Evolutionary conservation across 352 stramenopile genomes (phyloP), one percentile per base, ranked within the genome.

Genomic region (Phytophthora cactorum): DNA sequence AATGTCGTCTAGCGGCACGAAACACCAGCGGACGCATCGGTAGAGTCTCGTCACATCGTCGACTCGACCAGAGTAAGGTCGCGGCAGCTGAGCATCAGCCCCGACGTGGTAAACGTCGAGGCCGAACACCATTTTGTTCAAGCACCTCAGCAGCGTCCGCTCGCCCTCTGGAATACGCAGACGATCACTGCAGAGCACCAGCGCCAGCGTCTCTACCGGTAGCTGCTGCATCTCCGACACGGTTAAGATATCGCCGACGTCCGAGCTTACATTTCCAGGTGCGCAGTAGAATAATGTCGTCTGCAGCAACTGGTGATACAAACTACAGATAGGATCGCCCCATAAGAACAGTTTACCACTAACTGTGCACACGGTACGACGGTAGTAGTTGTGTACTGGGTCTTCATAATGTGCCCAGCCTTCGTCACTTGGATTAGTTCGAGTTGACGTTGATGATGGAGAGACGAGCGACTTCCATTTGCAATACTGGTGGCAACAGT

Each of bases 241-340:
- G 25, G 68, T 68, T 28, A 70, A 12, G 9, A 64, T 34, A 14
- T 74, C 68, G 1, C 51, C 54, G 14, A 75, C 68, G 7, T 75
- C 68, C 8, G 62, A 49, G 9, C n/a, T 39, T 0, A 72, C 58
- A 25, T 59, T 66, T 1, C 8, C 60, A 11, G 72, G 82, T 5
- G 60, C 31, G 22, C 68, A 59, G 51, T 86, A 88, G 52, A 92
- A 92, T 2, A 91, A 57, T 32, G 80, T 85, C 38, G 69, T 76
- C 15, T 77, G 54, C 11, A 88, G 65, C 22, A 92, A 31, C 52
- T 81, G 86, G 60, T 92, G 82, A 36, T 89, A 89, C 54, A 87
- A 38, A 31, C 84, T 89, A 64, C 80, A 89, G 34, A 91, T 55
- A 8, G 65, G 70, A 46, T 91, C 75, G 22, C 77, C 72, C 82